Evolutionary conservation across 108 stramenopile genomes (phyloP).

Genomic region (Nitzschia sp.): DNA sequence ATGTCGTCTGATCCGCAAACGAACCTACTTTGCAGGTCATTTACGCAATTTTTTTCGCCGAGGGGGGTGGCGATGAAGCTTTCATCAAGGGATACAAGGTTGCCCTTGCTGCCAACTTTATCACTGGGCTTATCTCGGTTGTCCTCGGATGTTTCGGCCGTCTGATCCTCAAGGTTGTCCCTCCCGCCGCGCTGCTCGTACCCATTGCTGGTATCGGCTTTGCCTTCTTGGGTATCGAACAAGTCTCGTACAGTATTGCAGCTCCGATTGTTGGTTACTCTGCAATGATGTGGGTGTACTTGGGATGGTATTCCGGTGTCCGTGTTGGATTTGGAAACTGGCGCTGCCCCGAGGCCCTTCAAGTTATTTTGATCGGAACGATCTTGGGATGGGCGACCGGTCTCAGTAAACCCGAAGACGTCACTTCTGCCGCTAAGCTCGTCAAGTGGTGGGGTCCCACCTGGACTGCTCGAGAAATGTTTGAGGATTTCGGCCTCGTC

Average conservation of each 20-base stretch:
- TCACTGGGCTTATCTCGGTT: conserved; percentile 59
- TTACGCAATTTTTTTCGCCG: conserved; percentile 37
- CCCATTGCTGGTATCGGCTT: conserved; percentile 62
- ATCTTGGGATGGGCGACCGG: conserved; percentile 49
- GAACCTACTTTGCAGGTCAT: no score
- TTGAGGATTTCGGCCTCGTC: conserved; percentile 33
- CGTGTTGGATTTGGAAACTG: conserved; percentile 31
- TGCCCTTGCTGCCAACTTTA: conserved; percentile 65
- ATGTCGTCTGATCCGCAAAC: no score
- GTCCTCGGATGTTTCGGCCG: conserved; percentile 43
- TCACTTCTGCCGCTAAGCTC: conserved; percentile 20
- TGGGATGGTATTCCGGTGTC: conserved; percentile 46
- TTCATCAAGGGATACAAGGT: conserved; percentile 52
- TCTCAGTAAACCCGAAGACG: conserved; percentile 31
- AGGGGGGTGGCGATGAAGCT: conserved; percentile 21
- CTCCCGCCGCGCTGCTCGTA: conserved; percentile 49
- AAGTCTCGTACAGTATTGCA: conserved; percentile 35
- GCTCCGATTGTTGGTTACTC: conserved; percentile 45
- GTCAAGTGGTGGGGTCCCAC: conserved; percentile 36
- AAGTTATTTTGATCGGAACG: conserved; percentile 43
- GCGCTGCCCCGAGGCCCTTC: conserved; percentile 51
- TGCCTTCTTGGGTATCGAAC: conserved; percentile 52
- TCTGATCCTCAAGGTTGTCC: conserved; percentile 36
- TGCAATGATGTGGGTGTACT: conserved; percentile 47
- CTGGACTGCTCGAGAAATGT: conserved; percentile 39